These are phyloP conservation scores for Mycocentrospora acerina DNA, from an alignment of 2,329 filamentous ascomycete genomes.

Conservation along the genomic window DNA sequence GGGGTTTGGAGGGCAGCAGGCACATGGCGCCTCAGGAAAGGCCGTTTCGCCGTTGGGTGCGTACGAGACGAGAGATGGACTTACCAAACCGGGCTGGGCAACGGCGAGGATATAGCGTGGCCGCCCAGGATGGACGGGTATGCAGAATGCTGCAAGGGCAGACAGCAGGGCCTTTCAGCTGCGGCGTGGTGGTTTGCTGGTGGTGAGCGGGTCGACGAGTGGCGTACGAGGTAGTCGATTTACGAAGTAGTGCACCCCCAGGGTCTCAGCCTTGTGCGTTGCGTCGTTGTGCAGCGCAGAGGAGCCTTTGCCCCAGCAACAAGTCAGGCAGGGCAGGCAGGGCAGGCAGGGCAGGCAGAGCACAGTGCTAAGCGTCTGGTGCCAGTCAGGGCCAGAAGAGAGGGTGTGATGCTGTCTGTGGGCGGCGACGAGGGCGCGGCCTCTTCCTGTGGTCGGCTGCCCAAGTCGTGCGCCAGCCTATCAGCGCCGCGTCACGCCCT, in stretches of 20 bases:
- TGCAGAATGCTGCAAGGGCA: conserved; percentile 10
- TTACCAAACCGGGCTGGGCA: conserved; percentile 18
- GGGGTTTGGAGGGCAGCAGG: background rate
- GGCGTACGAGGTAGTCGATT: conserved; percentile 8
- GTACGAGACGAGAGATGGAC: conserved; percentile 13
- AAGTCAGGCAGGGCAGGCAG: conserved; percentile 1
- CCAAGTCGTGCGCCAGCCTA: conserved; percentile 12
- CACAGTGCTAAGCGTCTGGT: too few relatives aligned
- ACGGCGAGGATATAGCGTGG: conserved; percentile 20
- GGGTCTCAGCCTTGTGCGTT: conserved; percentile 2
- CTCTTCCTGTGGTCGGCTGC: conserved; percentile 6
- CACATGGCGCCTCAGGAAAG: too few relatives aligned
- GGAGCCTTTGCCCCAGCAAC: background rate
- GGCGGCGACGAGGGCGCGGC: conserved; percentile 1
- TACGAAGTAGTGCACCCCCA: conserved; percentile 2
- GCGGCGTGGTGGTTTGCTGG: conserved; percentile 13
- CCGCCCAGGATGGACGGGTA: conserved; percentile 8
- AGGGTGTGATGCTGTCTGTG: background rate
- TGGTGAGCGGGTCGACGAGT: conserved; percentile 21
- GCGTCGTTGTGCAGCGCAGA: conserved; percentile 1
- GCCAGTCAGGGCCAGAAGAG: background rate
- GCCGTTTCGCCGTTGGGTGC: background rate
- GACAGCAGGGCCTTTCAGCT: conserved; percentile 5
- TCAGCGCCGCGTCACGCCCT: conserved; percentile 12
- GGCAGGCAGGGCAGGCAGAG: background rate